Evolutionary conservation across 805 yeast species (phyloP).

Genomic region (Cyberlindnera xishuangbannaensis): DNA sequence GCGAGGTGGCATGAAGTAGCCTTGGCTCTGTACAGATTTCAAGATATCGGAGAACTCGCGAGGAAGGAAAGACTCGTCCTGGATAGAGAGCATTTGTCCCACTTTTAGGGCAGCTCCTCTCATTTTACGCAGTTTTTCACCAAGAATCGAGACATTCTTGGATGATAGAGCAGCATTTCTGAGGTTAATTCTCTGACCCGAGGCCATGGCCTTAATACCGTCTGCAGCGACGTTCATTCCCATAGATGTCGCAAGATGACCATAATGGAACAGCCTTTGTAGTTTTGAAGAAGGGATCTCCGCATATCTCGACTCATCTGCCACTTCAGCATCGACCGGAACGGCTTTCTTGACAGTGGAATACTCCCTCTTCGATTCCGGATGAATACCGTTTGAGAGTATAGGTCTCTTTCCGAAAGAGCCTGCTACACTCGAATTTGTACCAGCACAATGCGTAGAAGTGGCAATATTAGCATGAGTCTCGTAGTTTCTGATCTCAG

Average conservation of each 20-base stretch:
- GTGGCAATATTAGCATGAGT: slow-evolving; percentile 1
- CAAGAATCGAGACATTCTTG: slow-evolving; percentile 79
- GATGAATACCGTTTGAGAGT: neutral
- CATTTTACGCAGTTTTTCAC: slow-evolving; percentile 85
- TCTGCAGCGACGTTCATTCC: slow-evolving; percentile 80
- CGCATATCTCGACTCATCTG: slow-evolving; percentile 48
- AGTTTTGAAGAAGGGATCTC: slow-evolving; percentile 83
- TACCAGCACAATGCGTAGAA: slow-evolving; percentile 1
- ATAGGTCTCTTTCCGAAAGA: slow-evolving; percentile 8
- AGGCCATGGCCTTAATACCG: slow-evolving; percentile 61
- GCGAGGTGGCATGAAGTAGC: slow-evolving; percentile 93
- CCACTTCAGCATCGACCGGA: slow-evolving; percentile 7
- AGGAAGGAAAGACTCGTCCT: slow-evolving; percentile 82
- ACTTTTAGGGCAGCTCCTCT: slow-evolving; percentile 97
- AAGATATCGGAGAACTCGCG: slow-evolving; percentile 76
- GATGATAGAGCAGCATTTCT: slow-evolving; percentile 67
- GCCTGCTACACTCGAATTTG: neutral
- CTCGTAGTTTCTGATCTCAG: slow-evolving; percentile 7
- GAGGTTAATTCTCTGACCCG: slow-evolving; percentile 45
- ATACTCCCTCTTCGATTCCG: slow-evolving; percentile 13
- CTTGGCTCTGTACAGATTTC: slow-evolving; percentile 83
- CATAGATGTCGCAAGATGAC: slow-evolving; percentile 85
- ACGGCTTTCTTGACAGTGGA: slow-evolving; percentile 16
- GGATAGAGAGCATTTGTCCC: slow-evolving; percentile 96
- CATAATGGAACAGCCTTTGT: slow-evolving; percentile 90